Percentiles rank a stretch among this genome's conserved stretches.
These are phyloP conservation scores for Sordariomycetes sp. DNA, from an alignment of 2,329 filamentous ascomycete species.

Conservation along the genomic window DNA sequence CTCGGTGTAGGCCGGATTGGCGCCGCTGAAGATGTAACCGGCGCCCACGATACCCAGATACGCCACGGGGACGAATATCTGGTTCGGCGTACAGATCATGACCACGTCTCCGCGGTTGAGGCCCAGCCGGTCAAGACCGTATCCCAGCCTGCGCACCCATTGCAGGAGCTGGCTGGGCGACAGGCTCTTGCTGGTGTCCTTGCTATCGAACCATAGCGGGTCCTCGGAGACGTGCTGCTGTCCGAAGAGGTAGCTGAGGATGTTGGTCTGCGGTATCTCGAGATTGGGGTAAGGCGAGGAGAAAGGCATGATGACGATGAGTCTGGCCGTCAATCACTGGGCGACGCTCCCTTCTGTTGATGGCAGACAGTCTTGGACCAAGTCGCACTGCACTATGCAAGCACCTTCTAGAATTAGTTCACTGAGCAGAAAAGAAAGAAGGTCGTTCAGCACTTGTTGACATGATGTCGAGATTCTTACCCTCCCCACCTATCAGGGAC, in stretches of 20 bases:
- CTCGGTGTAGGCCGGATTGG: slow-evolving; percentile 41
- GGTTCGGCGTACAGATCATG: slow-evolving; percentile 44
- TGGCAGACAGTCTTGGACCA: no score
- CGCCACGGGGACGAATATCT: slow-evolving; percentile 44
- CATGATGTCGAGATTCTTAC: no score
- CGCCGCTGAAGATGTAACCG: slow-evolving; percentile 43
- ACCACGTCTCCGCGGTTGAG: slow-evolving; percentile 39
- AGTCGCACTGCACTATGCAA: no score
- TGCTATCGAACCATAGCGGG: slow-evolving; percentile 45
- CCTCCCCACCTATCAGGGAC: no score
- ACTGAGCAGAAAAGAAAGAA: no score
- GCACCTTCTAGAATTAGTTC: no score
- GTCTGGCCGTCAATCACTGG: no score
- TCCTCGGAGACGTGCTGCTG: slow-evolving; percentile 23
- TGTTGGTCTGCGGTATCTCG: slow-evolving; percentile 34
- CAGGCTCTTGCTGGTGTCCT: slow-evolving; percentile 30
- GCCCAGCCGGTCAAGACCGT: slow-evolving; percentile 35
- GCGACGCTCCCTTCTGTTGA: no score
- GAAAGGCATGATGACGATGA: slow-evolving; percentile 24
- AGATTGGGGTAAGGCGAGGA: slow-evolving; percentile 30
- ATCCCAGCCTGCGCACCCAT: slow-evolving; percentile 42
- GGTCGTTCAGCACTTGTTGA: no score
- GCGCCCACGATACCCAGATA: slow-evolving; percentile 44
- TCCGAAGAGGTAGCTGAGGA: slow-evolving; percentile 26
- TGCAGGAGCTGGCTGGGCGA: slow-evolving; percentile 35